Percentiles rank a stretch among this genome's conserved stretches.
Conservation (phyloP, 257 asterid genomes). For the Solanum rostratum region DNA sequence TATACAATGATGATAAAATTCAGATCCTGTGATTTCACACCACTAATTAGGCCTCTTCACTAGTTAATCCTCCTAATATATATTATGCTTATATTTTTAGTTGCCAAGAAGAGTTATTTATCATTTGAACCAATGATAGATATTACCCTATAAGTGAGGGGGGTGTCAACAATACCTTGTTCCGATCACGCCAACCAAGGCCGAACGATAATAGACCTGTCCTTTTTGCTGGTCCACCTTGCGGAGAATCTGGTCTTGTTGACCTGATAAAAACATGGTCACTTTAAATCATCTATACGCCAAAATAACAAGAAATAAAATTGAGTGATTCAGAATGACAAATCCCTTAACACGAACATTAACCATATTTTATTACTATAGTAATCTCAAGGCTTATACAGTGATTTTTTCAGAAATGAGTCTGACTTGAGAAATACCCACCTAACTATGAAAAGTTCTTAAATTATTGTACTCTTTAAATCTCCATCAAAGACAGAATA, state of each 20-base stretch:
- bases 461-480: background rate
- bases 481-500: background rate
- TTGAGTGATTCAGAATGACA: background rate
- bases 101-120: background rate
- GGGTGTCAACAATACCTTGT: conserved; percentile 38
- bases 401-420: background rate
- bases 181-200: conserved; percentile 76
- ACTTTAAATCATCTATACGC: background rate
- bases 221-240: conserved; percentile 23
- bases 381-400: background rate
- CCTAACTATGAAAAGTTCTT: background rate
- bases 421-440: background rate
- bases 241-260: conserved; percentile 24
- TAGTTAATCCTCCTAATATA: background rate
- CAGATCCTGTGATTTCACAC: background rate
- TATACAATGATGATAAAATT: background rate
- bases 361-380: background rate
- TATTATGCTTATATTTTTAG: background rate
- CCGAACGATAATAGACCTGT: conserved; percentile 59
- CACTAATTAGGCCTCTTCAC: background rate
- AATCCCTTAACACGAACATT: background rate
- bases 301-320: background rate
- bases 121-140: background rate
- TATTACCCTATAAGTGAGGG: background rate
- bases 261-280: conserved; percentile 16